These are phyloP conservation scores for Leccinum ochraceum DNA, from an alignment of 768 basidiomycete species.

Conservation along the genomic window DNA sequence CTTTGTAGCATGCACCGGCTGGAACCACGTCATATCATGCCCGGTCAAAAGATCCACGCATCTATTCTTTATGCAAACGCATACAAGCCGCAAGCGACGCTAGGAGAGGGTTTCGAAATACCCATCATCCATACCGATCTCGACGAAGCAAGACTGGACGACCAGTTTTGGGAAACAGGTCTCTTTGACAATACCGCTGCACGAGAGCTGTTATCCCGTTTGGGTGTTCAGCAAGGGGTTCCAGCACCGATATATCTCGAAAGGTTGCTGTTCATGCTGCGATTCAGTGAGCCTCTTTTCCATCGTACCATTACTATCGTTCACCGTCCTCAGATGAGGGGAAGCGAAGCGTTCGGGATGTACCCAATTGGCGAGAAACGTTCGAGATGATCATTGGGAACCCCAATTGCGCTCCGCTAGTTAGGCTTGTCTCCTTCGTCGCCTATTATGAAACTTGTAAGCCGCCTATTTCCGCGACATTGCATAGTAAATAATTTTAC, in stretches of 20 bases:
- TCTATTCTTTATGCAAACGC: not conserved
- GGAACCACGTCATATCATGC: slow-evolving; percentile 14
- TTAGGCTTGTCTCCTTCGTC: not conserved
- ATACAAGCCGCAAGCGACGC: not conserved
- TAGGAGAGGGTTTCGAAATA: not conserved
- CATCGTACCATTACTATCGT: not conserved
- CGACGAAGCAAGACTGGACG: not conserved
- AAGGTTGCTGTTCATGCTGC: not conserved
- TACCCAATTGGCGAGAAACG: not conserved
- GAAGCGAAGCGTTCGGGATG: not conserved
- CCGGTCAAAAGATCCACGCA: not conserved
- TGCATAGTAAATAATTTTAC: not conserved
- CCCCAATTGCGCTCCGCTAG: not conserved
- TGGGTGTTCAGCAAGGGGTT: not conserved
- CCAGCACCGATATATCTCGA: not conserved
- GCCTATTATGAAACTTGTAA: not conserved
- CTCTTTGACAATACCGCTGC: slow-evolving; percentile 11
- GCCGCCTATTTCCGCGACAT: not conserved
- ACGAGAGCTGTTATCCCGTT: not conserved
- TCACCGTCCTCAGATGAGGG: not conserved
- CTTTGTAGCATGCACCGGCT: not conserved
- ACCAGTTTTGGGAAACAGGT: slow-evolving; percentile 13
- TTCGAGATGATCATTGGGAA: not conserved
- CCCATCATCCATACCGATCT: not conserved
- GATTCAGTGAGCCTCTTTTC: not conserved